These are phyloP conservation scores for Urostyla sp. DNA, from an alignment of 73 alveolate genomes.

Conservation along the genomic window DNA sequence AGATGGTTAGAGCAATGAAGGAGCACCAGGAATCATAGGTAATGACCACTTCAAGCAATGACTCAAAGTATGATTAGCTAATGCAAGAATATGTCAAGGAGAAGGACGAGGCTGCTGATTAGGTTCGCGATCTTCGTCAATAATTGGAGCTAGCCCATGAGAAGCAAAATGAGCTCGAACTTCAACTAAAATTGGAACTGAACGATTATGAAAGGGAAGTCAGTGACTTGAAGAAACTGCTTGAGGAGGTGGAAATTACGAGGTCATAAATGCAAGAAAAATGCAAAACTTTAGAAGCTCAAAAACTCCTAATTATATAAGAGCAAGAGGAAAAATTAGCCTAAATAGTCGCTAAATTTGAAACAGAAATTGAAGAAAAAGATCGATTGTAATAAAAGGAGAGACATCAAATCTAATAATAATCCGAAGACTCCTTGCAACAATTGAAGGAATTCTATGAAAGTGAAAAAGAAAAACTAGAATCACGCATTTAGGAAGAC, in stretches of 20 bases:
- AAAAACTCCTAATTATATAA: slow-evolving; percentile 20
- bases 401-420: slow-evolving; percentile 55
- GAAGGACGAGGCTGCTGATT: slow-evolving; percentile 1
- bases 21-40: slow-evolving; percentile 44
- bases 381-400: slow-evolving; percentile 46
- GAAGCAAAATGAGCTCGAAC: slow-evolving; percentile 29
- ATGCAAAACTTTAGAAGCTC: slow-evolving; percentile 30
- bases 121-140: not conserved
- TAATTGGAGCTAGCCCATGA: slow-evolving; percentile 29
- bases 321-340: slow-evolving; percentile 53
- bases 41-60: not conserved
- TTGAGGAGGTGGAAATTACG: slow-evolving; percentile 21
- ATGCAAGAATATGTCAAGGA: not conserved
- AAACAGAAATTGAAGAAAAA: slow-evolving; percentile 64
- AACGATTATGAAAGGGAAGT: slow-evolving; percentile 46
- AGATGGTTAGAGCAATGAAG: slow-evolving; percentile 59
- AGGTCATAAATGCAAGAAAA: not conserved
- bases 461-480: slow-evolving; percentile 71
- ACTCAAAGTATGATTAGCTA: slow-evolving; percentile 7
- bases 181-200: slow-evolving; percentile 33
- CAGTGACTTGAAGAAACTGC: not conserved
- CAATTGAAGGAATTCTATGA: slow-evolving; percentile 75
- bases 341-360: slow-evolving; percentile 13
- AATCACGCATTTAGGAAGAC: slow-evolving; percentile 70
- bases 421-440: slow-evolving; percentile 63